Base-by-base conservation (phyloP, 768 basidiomycete species). In the Glaciozyma martinii region DNA sequence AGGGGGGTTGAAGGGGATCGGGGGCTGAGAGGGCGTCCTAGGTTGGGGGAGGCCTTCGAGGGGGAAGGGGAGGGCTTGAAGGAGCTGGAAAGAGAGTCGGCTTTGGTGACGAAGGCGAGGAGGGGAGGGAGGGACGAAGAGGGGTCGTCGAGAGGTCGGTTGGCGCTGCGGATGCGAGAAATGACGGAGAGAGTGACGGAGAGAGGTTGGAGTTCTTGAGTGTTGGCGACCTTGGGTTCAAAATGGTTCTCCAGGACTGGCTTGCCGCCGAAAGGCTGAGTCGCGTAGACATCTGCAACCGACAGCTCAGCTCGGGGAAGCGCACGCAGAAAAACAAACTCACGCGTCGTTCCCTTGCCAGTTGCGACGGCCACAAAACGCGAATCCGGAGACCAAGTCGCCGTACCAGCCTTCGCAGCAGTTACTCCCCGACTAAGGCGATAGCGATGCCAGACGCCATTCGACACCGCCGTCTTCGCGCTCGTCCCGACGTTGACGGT, bases 361-460 rank as follows among this genome's bases (percentile, higher is more conserved):
- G 72, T 73, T 2, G 62, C 53, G 30, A 73, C 68, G 16, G 60
- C 59, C 27, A 71, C 68, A 57, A 70, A 68, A 10, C 66, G 62
- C 5, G 55, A 59, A 30, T 70, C 70, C 16, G 33, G 3, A 2
- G 70, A 49, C 72, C 72, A 73, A 2, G 43, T n/a, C 0, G 62
- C 59, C 3, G 55, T 10, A 0, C 57, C 33, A 0, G 65, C 56
- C 18, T 27, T 40, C 16, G 70, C 72, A n/a, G n/a, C n/a, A n/a
- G 2, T 60, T 37, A 6, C 66, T 73, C 72, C 72, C 0, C 72
- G 61, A 10, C 63, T 55, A 18, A 73, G 68, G 12, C 71, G 27
- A 59, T 73, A 71, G 10, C 72, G 70, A 50, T 73, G 72, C 72
- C 70, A 73, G 9, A 70, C 72, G 13, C 19, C 27, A 10, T 8